phyloP scores from a whole-genome alignment of 2,329 filamentous ascomycete genomes.

The Apiospora kogelbergensis region DNA sequence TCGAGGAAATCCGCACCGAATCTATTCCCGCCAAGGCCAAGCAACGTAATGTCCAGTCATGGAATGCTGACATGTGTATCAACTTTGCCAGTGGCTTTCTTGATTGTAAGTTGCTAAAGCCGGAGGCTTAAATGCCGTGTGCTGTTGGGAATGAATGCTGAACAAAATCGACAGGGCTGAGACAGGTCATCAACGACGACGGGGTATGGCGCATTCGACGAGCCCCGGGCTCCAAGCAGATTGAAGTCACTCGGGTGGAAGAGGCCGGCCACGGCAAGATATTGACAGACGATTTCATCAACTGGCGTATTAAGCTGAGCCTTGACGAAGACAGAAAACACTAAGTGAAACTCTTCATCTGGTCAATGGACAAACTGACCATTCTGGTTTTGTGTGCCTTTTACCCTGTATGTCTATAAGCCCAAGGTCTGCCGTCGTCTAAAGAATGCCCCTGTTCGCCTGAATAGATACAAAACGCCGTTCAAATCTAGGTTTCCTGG shows the following conservation, averaged over 20 bases:
- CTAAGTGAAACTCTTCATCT: background rate
- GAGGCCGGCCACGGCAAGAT: slow-evolving; percentile 76
- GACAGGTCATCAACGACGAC: slow-evolving; percentile 62
- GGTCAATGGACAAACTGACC: background rate
- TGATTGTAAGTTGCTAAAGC: slow-evolving; percentile 59
- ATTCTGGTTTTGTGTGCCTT: background rate
- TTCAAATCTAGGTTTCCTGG: background rate
- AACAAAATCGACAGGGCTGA: slow-evolving; percentile 53
- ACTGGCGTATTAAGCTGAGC: slow-evolving; percentile 58
- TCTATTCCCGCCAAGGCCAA: slow-evolving; percentile 76
- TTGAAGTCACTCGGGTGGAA: slow-evolving; percentile 74
- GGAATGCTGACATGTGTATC: slow-evolving; percentile 93
- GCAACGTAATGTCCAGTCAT: slow-evolving; percentile 62
- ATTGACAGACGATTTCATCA: slow-evolving; percentile 73
- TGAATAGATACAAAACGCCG: background rate
- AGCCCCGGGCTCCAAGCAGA: slow-evolving; percentile 57
- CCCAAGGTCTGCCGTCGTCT: background rate
- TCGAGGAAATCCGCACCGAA: slow-evolving; percentile 80
- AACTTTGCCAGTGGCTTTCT: slow-evolving; percentile 82
- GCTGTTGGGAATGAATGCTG: background rate
- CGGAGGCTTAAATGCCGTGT: background rate
- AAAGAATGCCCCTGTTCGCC: background rate
- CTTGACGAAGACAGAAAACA: background rate
- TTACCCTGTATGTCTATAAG: background rate
- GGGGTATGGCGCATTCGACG: slow-evolving; percentile 82